Evolutionary conservation across 441 rosid species (phyloP), one percentile per base, ranked within the genome.

Genomic region (Isatis lusitanica): DNA sequence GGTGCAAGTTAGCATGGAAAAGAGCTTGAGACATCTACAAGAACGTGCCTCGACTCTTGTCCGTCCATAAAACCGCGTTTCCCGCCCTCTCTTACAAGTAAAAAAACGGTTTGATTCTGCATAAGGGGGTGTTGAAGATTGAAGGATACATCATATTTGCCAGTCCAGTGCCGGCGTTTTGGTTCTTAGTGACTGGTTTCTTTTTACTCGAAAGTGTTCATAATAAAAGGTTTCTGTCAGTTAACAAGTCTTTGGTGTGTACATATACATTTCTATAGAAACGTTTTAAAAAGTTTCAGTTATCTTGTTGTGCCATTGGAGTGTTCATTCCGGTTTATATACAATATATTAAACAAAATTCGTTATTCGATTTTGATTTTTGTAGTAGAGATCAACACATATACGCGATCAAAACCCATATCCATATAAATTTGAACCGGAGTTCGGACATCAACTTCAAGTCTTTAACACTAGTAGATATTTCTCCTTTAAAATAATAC

Each of bases 1-100:
- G 99, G 98, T 94, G 9, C 96, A 94, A 78, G 97, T 90, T 38
- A 92, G 99, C 80, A 92, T 94, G 99, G 99, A 94, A 33, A 94
- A 94, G 81, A 94, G 97, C 81, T 81, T 94, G 84, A 88, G 92
- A 77, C 98, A 92, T 89, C 68, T 94, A 61, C 98, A 94, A 80
- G 91, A 81, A 83, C 87, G 99, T 79, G 99, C 99, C 69, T 82
- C 89, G 66, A 91, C 90, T 51, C 85, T 62, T 91, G 88, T 75
- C 51, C 87, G 79, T 84, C 94, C 73, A 33, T 78, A 73, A 72
- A 39, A 3, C 30, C 5, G 30, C 63, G 15, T 63, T n/a, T 26
- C 18, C 8, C 12, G 6, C 31, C 11, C 28, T 42, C 26, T 60
- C 35, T 30, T 50, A 16, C 52, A 71, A n/a, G 74, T 15, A 26